These are phyloP conservation scores for Tylopilus sp. DNA, from an alignment of 768 basidiomycete genomes.

Conservation along the genomic window DNA sequence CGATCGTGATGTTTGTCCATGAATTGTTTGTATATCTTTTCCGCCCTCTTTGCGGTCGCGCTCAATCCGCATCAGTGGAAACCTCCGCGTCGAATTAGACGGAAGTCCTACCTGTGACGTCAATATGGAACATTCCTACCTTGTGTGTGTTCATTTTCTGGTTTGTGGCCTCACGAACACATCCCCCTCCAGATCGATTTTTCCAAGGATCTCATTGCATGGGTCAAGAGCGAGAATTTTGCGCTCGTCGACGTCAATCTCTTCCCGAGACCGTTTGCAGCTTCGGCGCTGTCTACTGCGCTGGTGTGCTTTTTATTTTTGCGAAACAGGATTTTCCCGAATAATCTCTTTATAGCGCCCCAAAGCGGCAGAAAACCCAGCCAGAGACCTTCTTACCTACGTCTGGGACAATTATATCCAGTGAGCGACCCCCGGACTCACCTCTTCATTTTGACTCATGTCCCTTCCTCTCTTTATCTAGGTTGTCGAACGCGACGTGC, in stretches of 20 bases:
- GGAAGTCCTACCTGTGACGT: slow-evolving; percentile 70
- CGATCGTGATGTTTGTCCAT: slow-evolving; percentile 85
- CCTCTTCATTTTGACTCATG: background rate
- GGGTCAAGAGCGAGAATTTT: slow-evolving; percentile 66
- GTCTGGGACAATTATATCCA: slow-evolving; percentile 97
- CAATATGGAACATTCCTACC: slow-evolving; percentile 76
- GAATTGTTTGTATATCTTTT: slow-evolving; percentile 70
- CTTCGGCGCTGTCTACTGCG: slow-evolving; percentile 21
- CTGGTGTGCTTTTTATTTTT: slow-evolving; percentile 36
- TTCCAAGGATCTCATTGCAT: slow-evolving; percentile 73
- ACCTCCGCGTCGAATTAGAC: slow-evolving; percentile 79
- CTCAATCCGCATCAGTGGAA: slow-evolving; percentile 56
- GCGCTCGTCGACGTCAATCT: slow-evolving; percentile 86
- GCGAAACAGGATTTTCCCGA: background rate
- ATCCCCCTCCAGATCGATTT: slow-evolving; percentile 72
- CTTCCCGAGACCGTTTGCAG: slow-evolving; percentile 53
- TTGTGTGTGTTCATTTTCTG: slow-evolving; percentile 45
- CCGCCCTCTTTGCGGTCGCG: background rate
- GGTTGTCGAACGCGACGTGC: slow-evolving; percentile 66
- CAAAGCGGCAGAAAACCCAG: slow-evolving; percentile 43
- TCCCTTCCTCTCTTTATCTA: slow-evolving; percentile 28
- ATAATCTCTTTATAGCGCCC: slow-evolving; percentile 29
- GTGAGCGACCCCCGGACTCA: slow-evolving; percentile 44
- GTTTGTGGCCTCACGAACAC: background rate
- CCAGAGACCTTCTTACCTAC: slow-evolving; percentile 66